Evolutionary conservation across 129 eudicot species (phyloP).

Genomic region (Pulicaria dysenterica): DNA sequence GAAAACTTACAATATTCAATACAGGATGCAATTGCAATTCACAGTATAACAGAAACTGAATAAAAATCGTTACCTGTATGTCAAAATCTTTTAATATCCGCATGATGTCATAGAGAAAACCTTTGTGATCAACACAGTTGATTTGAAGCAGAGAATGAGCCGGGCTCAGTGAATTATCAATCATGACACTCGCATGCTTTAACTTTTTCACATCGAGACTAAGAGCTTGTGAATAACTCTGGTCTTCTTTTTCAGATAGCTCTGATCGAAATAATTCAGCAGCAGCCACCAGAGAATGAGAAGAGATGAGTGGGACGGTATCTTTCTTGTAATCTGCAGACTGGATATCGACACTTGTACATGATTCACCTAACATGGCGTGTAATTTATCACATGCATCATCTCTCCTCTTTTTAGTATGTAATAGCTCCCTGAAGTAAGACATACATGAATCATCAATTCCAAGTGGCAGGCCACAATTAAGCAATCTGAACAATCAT

Average conservation of each 20-base stretch:
- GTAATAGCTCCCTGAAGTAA: constrained; percentile 61
- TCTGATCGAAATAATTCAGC: constrained; percentile 67
- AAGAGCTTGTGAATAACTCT: constrained; percentile 55
- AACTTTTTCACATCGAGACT: constrained; percentile 62
- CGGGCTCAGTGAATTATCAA: constrained; percentile 78
- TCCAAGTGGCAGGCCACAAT: not conserved
- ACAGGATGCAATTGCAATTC: not conserved
- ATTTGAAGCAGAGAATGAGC: constrained; percentile 84
- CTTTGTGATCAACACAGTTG: constrained; percentile 82
- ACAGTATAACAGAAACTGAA: not conserved
- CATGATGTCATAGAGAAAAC: constrained; percentile 85
- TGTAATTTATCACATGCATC: constrained; percentile 58
- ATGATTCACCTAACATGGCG: constrained; percentile 62
- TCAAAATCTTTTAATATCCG: constrained; percentile 71
- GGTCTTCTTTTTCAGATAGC: constrained; percentile 55
- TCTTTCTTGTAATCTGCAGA: constrained; percentile 53
- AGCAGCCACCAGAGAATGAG: constrained; percentile 60
- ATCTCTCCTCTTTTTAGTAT: constrained; percentile 64
- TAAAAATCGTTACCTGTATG: constrained; percentile 40
- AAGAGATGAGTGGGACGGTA: constrained; percentile 44
- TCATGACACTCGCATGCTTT: constrained; percentile 54
- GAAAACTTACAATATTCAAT: not conserved
- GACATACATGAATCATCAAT: constrained; percentile 13
- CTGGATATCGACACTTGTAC: constrained; percentile 61
- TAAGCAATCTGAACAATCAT: constrained; percentile 1